Base-by-base conservation (phyloP, 495 filamentous ascomycete genomes). In the Clavariopsis aquatica region DNA sequence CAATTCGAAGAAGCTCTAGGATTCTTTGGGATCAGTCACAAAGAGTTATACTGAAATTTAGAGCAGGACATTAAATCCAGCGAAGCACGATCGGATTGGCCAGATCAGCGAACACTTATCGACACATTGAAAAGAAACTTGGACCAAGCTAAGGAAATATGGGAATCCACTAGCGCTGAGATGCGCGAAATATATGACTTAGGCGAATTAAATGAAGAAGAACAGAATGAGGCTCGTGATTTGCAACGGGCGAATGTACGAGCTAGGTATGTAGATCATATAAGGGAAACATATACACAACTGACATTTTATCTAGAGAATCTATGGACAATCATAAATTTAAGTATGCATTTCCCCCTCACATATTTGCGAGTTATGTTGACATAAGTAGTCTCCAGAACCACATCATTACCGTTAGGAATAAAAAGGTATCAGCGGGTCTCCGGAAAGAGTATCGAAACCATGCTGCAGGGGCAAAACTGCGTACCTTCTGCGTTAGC, bases 401-500 rank as follows among this genome's bases (percentile, higher is more conserved):
- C 5, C 72, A 72, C 43, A 63, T 78, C 36, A 69, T 79, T 29
- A 69, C 46, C 3, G 69, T 66, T 9, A 72, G 78, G 2, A 80
- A 80, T 62, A 24, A 17, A 10, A 45, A 60, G 2, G 71, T 80
- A 57, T 62, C 38, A 7, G 27, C 45, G 10, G 22, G 67, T 15
- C 70, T 80, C 27, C 22, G 31, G 2, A 34, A 49, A 7, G 19
- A 49, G 1, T 78, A 80, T 60, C 26, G 36, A n/a, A 27, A 54
- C 27, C 43, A 60, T 23, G 36, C 74, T n/a, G 62, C 63, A 3
- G 61, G 22, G 13, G 65, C 57, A 46, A 24, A 34, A 6, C 60
- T 77, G 51, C 66, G 65, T 3, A 72, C 76, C 2, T 78, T 78
- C 36, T 78, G 77, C 45, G 72, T 71, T 28, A 76, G 76, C 66